Conservation (phyloP, 2,329 filamentous ascomycete genomes). For the Trichophyton verrucosum region DNA sequence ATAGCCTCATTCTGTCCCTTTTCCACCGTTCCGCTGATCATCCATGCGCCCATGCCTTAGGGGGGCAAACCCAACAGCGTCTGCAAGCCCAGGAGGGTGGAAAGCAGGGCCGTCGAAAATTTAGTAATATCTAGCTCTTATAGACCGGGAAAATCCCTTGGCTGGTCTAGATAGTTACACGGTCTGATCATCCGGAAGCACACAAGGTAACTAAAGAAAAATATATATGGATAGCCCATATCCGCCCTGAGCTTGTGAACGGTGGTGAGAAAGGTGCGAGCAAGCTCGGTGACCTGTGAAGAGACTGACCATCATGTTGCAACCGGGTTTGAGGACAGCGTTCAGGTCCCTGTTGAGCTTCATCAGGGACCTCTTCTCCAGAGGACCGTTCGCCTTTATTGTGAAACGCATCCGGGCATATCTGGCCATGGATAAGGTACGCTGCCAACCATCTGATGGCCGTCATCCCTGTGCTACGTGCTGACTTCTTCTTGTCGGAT, state of each 20-base stretch:
- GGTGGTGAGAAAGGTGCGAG: background rate
- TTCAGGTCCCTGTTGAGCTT: background rate
- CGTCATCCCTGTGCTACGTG: background rate
- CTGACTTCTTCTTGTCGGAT: background rate
- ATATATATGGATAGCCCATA: background rate
- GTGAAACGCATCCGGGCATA: background rate
- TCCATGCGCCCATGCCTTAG: background rate
- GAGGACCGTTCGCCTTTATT: background rate
- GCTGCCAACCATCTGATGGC: background rate
- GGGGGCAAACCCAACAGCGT: background rate
- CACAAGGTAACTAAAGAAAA: background rate
- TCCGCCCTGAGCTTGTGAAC: background rate
- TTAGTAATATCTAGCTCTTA: background rate
- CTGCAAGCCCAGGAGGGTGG: background rate
- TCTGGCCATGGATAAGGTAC: background rate
- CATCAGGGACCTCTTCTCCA: background rate
- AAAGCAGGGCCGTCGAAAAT: background rate
- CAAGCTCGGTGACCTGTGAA: background rate
- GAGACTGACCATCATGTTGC: background rate
- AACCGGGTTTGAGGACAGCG: background rate
- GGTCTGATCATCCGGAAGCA: background rate
- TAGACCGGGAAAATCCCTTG: background rate
- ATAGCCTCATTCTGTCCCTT: background rate
- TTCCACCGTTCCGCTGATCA: background rate
- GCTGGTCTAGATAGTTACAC: constrained; percentile 2